Evolutionary conservation across 176 grass and related monocot genomes (phyloP).

Genomic region (Dactylis glomerata): DNA sequence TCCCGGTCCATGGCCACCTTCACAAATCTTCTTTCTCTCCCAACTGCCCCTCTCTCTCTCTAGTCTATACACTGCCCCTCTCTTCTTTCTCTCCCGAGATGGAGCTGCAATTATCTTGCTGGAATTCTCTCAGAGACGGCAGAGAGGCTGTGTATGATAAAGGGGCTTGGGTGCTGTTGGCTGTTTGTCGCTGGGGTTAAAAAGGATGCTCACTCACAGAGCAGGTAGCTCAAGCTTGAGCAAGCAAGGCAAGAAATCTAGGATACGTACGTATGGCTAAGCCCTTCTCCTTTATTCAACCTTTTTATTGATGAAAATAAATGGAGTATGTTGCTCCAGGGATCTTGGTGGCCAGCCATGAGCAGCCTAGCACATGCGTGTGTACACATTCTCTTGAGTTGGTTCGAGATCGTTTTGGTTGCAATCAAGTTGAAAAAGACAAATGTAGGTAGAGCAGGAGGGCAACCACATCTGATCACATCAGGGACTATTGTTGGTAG

Average conservation of each 20-base stretch:
- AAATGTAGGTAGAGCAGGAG: slow-evolving; percentile 31
- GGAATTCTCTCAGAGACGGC: not conserved
- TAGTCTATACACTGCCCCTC: not conserved
- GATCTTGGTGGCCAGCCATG: not conserved
- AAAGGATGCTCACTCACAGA: not conserved
- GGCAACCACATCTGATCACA: slow-evolving; percentile 20
- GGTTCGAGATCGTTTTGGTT: not conserved
- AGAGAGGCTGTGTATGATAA: not conserved
- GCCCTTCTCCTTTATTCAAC: not conserved
- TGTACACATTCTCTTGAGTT: not conserved
- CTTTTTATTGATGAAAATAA: not conserved
- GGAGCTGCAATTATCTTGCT: not conserved
- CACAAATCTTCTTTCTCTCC: not conserved
- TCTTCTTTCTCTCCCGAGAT: not conserved
- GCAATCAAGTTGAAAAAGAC: slow-evolving; percentile 30
- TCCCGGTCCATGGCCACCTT: slow-evolving; percentile 8
- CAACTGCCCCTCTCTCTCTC: not conserved
- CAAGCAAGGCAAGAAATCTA: slow-evolving; percentile 32
- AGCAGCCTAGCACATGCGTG: not conserved
- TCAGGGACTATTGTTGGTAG: slow-evolving; percentile 9
- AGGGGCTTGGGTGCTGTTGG: not conserved
- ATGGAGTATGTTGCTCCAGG: not conserved
- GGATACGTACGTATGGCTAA: not conserved
- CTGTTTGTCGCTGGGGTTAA: not conserved
- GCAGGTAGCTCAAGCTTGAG: not conserved